These are phyloP conservation scores for Fraxinus baroniana DNA, from an alignment of 305 asterid species.

Conservation along the genomic window DNA sequence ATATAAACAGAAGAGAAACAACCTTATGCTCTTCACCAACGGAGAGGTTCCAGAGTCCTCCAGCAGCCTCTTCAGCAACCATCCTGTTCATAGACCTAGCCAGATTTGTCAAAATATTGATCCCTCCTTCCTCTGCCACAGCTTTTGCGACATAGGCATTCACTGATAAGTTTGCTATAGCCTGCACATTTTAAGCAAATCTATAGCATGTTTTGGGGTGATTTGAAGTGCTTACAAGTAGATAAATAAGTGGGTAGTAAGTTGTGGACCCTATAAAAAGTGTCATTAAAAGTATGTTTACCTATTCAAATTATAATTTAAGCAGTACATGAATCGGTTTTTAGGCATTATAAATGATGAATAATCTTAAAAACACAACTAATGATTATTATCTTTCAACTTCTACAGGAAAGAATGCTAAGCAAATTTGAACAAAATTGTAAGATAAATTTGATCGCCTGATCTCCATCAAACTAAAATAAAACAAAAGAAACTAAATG, in stretches of 20 bases:
- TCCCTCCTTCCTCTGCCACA: conserved; percentile 95
- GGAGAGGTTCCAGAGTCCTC: conserved; percentile 96
- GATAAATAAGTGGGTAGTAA: neutral
- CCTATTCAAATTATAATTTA: too few species aligned
- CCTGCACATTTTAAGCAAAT: conserved; percentile 45
- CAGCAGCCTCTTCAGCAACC: conserved; percentile 98
- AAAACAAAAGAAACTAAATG: neutral
- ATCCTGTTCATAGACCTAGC: conserved; percentile 73
- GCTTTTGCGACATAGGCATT: conserved; percentile 87
- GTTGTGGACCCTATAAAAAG: neutral
- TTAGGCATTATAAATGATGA: conserved; percentile 17
- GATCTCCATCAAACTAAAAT: neutral
- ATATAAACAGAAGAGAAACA: conserved; percentile 6
- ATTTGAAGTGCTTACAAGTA: neutral
- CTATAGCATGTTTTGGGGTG: neutral
- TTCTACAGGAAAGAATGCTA: conserved; percentile 2
- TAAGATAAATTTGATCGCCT: neutral
- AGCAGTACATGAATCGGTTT: conserved; percentile 1
- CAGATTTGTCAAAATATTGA: conserved; percentile 56
- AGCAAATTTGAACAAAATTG: neutral
- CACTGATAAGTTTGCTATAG: conserved; percentile 87
- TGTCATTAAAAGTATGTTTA: neutral
- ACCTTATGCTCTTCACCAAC: conserved; percentile 98
- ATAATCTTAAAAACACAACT: conserved; percentile 10
- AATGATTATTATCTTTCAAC: neutral